Evolutionary conservation across 768 basidiomycete genomes (phyloP).

Genomic region (Candolleomyces aberdarensis): DNA sequence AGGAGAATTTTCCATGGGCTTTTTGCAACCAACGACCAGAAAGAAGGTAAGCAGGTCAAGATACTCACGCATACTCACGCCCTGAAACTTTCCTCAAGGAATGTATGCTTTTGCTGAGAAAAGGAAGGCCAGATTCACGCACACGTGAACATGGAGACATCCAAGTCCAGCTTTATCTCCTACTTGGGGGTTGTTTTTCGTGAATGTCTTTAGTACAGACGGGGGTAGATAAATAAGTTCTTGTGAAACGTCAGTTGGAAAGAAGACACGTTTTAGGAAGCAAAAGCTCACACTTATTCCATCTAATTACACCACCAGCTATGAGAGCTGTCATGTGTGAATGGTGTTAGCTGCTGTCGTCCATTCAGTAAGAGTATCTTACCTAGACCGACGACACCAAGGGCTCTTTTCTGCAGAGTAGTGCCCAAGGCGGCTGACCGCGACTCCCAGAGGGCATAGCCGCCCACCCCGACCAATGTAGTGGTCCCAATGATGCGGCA

Average conservation of each 20-base stretch:
- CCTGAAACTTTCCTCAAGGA: conserved; percentile 44
- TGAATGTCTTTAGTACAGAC: neutral
- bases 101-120: conserved; percentile 96
- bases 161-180: neutral
- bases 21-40: conserved; percentile 93
- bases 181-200: neutral
- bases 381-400: conserved; percentile 66
- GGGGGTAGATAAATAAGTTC: neutral
- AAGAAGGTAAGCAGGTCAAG: conserved; percentile 73
- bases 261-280: neutral
- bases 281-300: conserved; percentile 26
- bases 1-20: conserved; percentile 85
- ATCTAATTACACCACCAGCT: conserved; percentile 37
- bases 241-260: neutral
- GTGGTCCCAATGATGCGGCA: conserved; percentile 69
- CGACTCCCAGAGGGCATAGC: conserved; percentile 66
- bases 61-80: neutral
- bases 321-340: conserved; percentile 25
- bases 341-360: neutral
- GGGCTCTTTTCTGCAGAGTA: conserved; percentile 53
- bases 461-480: conserved; percentile 57
- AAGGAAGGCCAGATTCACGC: conserved; percentile 79
- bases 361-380: conserved; percentile 15
- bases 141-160: conserved; percentile 35
- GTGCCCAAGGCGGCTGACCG: conserved; percentile 62